These are phyloP conservation scores for Pseudogymnoascus sp. DNA, from an alignment of 2,329 filamentous ascomycete genomes.

Conservation along the genomic window DNA sequence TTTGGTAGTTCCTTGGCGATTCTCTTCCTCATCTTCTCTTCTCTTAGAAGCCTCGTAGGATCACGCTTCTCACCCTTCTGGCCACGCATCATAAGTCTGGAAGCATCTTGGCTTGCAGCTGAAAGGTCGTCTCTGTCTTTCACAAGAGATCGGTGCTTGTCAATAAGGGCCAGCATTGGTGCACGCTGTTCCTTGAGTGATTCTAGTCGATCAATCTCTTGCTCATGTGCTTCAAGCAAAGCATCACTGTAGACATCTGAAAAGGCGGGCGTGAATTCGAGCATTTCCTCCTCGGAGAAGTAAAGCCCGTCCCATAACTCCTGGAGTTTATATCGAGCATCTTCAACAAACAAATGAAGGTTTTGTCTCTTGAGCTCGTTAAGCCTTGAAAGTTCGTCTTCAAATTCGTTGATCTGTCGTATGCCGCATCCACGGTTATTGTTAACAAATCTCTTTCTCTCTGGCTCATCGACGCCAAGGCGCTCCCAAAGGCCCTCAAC, in stretches of 20 bases:
- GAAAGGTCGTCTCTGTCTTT: constrained; percentile 79
- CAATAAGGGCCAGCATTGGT: constrained; percentile 72
- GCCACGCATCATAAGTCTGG: constrained; percentile 80
- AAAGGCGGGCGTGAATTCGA: constrained; percentile 94
- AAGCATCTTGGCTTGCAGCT: constrained; percentile 90
- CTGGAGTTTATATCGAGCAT: constrained; percentile 81
- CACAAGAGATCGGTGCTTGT: constrained; percentile 73
- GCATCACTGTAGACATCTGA: constrained; percentile 97
- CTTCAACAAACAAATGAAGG: constrained; percentile 89
- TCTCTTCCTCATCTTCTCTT: constrained; percentile 97
- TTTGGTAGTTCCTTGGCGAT: constrained; percentile 95
- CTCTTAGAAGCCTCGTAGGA: constrained; percentile 82
- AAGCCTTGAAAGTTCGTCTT: constrained; percentile 76
- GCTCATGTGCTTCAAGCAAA: constrained; percentile 86
- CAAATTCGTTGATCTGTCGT: constrained; percentile 88
- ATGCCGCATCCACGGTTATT: constrained; percentile 85
- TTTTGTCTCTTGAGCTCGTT: constrained; percentile 95
- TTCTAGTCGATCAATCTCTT: constrained; percentile 76
- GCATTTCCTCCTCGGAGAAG: constrained; percentile 96
- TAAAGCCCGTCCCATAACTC: constrained; percentile 92
- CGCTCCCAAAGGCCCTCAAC: constrained; percentile 89
- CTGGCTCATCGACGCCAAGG: constrained; percentile 70
- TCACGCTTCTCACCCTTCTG: constrained; percentile 92
- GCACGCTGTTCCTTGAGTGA: constrained; percentile 76
- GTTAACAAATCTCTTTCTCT: constrained; percentile 78